These are phyloP conservation scores for Staphylotrichum tortipilum DNA, from an alignment of 495 filamentous ascomycete genomes.

Conservation along the genomic window DNA sequence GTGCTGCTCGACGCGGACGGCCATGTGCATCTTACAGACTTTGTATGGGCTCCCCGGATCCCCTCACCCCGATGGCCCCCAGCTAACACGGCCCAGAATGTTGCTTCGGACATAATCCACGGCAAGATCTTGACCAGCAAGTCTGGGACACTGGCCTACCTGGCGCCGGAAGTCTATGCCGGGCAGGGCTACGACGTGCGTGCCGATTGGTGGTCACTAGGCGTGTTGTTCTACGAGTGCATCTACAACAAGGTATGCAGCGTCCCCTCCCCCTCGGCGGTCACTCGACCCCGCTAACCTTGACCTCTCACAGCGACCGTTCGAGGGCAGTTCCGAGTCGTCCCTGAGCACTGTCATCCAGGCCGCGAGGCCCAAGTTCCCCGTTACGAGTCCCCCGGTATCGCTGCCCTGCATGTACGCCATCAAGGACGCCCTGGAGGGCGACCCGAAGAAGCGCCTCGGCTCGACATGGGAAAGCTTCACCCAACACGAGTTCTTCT, in stretches of 20 bases:
- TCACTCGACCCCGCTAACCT: background rate
- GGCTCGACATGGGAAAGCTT: constrained; percentile 76
- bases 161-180: constrained; percentile 91
- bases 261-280: background rate
- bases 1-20: constrained; percentile 88
- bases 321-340: constrained; percentile 78
- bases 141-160: constrained; percentile 90
- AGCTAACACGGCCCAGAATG: constrained; percentile 57
- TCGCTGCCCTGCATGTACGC: constrained; percentile 78
- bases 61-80: constrained; percentile 2
- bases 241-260: constrained; percentile 91
- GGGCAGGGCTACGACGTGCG: constrained; percentile 77
- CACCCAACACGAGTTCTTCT: constrained; percentile 81
- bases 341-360: constrained; percentile 71
- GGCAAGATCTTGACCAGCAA: constrained; percentile 86
- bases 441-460: constrained; percentile 69
- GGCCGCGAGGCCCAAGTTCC: constrained; percentile 75
- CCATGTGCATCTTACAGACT: constrained; percentile 96
- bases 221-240: constrained; percentile 96
- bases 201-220: constrained; percentile 97
- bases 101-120: constrained; percentile 83
- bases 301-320: constrained; percentile 81
- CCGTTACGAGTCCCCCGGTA: constrained; percentile 81
- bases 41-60: constrained; percentile 56
- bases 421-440: constrained; percentile 70